Conservation (phyloP, 306 rosid species). For the Citrullus amarus region DNA sequence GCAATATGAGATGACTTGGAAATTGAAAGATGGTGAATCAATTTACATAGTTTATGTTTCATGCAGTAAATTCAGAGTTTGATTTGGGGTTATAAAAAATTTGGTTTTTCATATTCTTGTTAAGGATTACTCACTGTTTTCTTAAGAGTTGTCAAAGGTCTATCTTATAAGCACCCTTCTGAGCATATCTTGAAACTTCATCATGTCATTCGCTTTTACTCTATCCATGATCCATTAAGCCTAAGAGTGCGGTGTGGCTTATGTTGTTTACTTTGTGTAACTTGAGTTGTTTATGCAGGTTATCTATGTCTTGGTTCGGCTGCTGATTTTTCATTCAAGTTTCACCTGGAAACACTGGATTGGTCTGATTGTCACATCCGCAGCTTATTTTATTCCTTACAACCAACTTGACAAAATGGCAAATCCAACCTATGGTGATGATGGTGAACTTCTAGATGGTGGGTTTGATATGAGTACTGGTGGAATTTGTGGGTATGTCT, state of each 20-base stretch:
- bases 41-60: background rate
- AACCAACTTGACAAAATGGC: slow-evolving; percentile 64
- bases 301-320: slow-evolving; percentile 26
- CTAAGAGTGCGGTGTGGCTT: background rate
- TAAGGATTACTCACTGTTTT: background rate
- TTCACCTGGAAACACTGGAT: slow-evolving; percentile 73
- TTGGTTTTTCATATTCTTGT: background rate
- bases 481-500: slow-evolving; percentile 80
- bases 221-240: background rate
- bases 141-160: background rate
- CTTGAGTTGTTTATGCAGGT: slow-evolving; percentile 8
- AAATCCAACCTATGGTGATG: slow-evolving; percentile 34
- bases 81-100: background rate
- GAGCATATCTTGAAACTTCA: background rate
- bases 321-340: slow-evolving; percentile 52
- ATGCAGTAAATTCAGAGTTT: background rate
- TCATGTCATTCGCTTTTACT: background rate
- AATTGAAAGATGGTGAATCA: background rate
- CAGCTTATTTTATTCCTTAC: slow-evolving; percentile 50
- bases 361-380: slow-evolving; percentile 51
- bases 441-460: slow-evolving; percentile 91
- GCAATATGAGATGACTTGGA: background rate
- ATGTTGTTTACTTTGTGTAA: slow-evolving; percentile 1
- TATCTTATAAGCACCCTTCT: background rate
- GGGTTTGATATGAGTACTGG: slow-evolving; percentile 88